Evolutionary conservation across 352 stramenopile species (phyloP).

Genomic region (Globisporangium barbulae): DNA sequence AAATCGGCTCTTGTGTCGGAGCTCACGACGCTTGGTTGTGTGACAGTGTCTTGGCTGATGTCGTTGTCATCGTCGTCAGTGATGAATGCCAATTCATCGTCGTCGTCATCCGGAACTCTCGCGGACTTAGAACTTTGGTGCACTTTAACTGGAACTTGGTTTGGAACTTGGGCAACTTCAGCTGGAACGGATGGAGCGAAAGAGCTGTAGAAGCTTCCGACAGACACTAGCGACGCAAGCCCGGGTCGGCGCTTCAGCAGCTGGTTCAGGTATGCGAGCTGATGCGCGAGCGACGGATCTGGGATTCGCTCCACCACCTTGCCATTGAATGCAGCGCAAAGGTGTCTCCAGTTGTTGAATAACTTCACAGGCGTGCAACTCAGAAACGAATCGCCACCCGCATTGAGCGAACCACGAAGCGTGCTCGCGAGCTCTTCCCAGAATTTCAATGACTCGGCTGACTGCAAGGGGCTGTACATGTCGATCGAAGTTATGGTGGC

Average conservation of each 20-base stretch:
- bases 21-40: neutral
- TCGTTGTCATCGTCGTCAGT: slow-evolving; percentile 9
- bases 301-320: neutral
- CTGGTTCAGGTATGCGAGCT: slow-evolving; percentile 4
- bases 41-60: slow-evolving; percentile 1
- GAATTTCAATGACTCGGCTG: slow-evolving; percentile 12
- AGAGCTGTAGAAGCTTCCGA: slow-evolving; percentile 1
- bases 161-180: neutral
- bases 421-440: slow-evolving; percentile 14
- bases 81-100: slow-evolving; percentile 10
- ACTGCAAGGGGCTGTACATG: slow-evolving; percentile 21
- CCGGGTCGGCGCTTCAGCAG: slow-evolving; percentile 1
- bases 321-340: slow-evolving; percentile 3
- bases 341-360: neutral
- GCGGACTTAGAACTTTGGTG: neutral
- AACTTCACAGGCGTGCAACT: neutral
- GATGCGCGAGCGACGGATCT: neutral
- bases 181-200: neutral
- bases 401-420: neutral
- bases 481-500: slow-evolving; percentile 17
- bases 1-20: neutral
- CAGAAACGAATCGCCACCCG: neutral
- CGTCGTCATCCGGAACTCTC: slow-evolving; percentile 14
- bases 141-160: neutral
- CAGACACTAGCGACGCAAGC: neutral